Evolutionary conservation across 164 flowering plant genomes (phyloP), one percentile per base, ranked within the genome.

Genomic region (Aristolochia fimbriata): DNA sequence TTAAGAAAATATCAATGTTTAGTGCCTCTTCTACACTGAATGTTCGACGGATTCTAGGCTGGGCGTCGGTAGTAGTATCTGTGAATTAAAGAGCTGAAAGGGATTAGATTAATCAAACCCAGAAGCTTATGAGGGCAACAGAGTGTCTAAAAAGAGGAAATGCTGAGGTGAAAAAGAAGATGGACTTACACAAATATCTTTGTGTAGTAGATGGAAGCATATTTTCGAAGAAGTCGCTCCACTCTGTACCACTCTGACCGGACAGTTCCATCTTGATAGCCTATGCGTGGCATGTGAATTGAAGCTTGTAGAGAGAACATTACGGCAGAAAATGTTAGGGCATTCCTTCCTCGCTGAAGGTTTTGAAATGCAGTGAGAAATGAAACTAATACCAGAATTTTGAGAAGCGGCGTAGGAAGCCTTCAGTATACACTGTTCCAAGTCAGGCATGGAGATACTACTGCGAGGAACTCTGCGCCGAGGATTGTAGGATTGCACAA

Each of bases 261-360:
- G 54, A 79, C 82, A 43, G 89, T 76, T 71, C 84, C 86, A 63
- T 74, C 82, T 73, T 81, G 88, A 66, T 85, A 89, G 19, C 96
- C 93, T 53, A 93, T 81, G n/a, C 96, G 85, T 23, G 98, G 97
- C 97, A 93, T 86, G 75, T 91, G 98, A 57, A 88, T 76, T 52
- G 98, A 89, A 63, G 93, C 98, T 91, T 62, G 64, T 15, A 50
- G 51, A 58, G 19, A n/a, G n/a, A 61, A 31, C 61, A 24, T 49
- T 13, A 64, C 22, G 23, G 53, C 14, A 60, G 46, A 16, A 19
- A 41, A 3, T 51, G 25, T 47, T 37, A 56, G 30, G 30, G 30
- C 2, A 27, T 27, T 27, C 30, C 2, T 2, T 27, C 30, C 30
- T 27, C 30, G 5, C 30, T 2, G 25, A 48, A 33, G 3, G 31